phyloP scores from a whole-genome alignment of 208 protist species.

The Angomonas desouzai region DNA sequence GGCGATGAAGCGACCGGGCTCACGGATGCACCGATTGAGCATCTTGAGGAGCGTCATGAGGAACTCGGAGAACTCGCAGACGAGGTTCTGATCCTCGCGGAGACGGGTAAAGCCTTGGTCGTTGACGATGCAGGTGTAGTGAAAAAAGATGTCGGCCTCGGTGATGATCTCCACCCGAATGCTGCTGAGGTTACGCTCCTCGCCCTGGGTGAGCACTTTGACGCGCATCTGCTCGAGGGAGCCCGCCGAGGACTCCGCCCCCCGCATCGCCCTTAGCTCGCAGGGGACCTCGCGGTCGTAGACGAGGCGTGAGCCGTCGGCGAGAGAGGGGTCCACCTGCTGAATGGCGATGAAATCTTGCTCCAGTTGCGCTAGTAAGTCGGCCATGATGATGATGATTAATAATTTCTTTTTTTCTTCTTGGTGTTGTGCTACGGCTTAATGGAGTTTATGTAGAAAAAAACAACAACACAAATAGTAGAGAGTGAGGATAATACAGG shows the following conservation, averaged over 20 bases:
- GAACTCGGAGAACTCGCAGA: constrained; percentile 92
- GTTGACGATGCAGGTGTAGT: constrained; percentile 91
- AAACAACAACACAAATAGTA: too few relatives aligned
- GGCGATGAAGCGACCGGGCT: constrained; percentile 83
- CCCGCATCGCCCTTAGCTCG: constrained; percentile 81
- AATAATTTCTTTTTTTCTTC: constrained; percentile 8
- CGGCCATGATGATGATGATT: constrained; percentile 35
- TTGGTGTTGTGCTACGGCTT: background rate
- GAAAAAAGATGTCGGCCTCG: constrained; percentile 93
- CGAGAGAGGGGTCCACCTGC: constrained; percentile 88
- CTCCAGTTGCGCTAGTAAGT: constrained; percentile 83
- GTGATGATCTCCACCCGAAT: constrained; percentile 86
- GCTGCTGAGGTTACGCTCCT: constrained; percentile 64
- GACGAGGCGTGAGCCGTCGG: constrained; percentile 81
- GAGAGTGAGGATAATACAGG: too few relatives aligned
- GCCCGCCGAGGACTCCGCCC: constrained; percentile 62
- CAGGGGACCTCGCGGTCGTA: constrained; percentile 92
- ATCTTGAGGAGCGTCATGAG: constrained; percentile 90
- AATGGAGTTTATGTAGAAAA: too few relatives aligned
- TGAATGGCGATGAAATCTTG: constrained; percentile 90
- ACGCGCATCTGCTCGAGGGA: constrained; percentile 88
- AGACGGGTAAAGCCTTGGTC: constrained; percentile 75
- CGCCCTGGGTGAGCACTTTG: constrained; percentile 88
- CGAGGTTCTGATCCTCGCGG: constrained; percentile 90
- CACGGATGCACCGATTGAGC: constrained; percentile 91